phyloP scores from a whole-genome alignment of 768 basidiomycete species.

The Termitomyces sp. region DNA sequence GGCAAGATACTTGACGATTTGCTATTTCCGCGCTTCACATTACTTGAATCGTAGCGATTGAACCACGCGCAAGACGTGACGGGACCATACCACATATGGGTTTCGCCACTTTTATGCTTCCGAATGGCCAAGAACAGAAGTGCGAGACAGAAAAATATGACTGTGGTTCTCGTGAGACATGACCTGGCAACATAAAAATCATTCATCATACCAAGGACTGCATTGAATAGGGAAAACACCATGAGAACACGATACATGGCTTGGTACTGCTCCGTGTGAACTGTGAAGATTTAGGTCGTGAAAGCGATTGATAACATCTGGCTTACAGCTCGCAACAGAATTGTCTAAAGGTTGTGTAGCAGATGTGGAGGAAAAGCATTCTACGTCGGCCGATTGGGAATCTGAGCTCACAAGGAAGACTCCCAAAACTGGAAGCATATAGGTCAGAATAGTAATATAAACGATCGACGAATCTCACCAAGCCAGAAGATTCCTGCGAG shows the following conservation, averaged over 20 bases:
- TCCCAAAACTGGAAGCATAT: conserved; percentile 54
- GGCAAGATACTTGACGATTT: conserved; percentile 33
- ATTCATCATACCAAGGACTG: conserved; percentile 49
- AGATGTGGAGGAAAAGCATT: conserved; percentile 63
- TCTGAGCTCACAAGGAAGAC: conserved; percentile 70
- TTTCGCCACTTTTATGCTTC: conserved; percentile 38
- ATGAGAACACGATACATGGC: conserved; percentile 85
- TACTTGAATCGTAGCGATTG: conserved; percentile 41
- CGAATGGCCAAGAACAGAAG: conserved; percentile 36
- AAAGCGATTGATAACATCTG: not conserved
- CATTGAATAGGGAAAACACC: conserved; percentile 76
- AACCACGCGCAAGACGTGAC: conserved; percentile 76
- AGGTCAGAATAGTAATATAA: conserved; percentile 2
- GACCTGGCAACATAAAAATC: not conserved
- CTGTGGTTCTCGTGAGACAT: conserved; percentile 16
- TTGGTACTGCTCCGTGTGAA: conserved; percentile 81
- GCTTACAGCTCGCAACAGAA: conserved; percentile 61
- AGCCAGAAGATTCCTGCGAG: conserved; percentile 77
- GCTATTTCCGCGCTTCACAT: conserved; percentile 27
- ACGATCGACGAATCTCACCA: conserved; percentile 34
- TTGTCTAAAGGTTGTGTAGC: conserved; percentile 48
- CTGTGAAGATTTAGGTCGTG: conserved; percentile 29
- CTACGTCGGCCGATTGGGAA: conserved; percentile 74
- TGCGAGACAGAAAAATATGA: conserved; percentile 30
- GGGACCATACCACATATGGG: conserved; percentile 63